Conservation (phyloP, 2,329 filamentous ascomycete genomes). For the Diaporthe citri region DNA sequence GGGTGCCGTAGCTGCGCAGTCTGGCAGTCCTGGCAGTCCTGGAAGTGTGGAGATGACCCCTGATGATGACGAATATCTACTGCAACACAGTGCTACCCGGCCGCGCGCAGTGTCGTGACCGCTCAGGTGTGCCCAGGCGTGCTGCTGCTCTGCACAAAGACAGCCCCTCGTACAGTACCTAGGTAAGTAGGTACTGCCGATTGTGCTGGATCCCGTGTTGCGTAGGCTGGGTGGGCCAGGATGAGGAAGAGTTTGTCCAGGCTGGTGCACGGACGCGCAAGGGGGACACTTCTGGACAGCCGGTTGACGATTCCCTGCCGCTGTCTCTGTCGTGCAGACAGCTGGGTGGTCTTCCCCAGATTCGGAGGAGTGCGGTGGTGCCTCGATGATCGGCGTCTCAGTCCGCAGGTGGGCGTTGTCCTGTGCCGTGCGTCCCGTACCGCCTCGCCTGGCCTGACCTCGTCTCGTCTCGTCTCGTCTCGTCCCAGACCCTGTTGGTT, state of each 20-base stretch:
- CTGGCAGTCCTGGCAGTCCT: not conserved
- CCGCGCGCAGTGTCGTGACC: not conserved
- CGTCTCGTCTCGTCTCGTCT: not conserved
- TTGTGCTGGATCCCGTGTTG: not conserved
- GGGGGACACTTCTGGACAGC: not conserved
- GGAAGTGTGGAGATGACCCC: not conserved
- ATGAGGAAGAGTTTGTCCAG: constrained; percentile 11
- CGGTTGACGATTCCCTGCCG: constrained; percentile 9
- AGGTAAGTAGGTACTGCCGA: not conserved
- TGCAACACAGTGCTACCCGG: not conserved
- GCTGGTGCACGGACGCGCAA: constrained; percentile 11
- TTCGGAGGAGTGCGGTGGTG: constrained; percentile 5
- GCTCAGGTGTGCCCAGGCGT: not conserved
- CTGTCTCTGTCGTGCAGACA: constrained; percentile 3
- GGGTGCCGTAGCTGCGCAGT: not conserved
- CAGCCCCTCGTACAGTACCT: not conserved
- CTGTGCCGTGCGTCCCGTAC: constrained; percentile 10
- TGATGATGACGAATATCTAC: not conserved
- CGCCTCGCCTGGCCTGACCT: not conserved
- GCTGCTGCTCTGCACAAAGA: not conserved
- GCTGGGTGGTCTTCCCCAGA: constrained; percentile 10
- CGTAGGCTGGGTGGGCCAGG: not conserved
- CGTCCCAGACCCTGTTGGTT: not conserved
- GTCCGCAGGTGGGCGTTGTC: not conserved
- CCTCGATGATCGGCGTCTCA: constrained; percentile 17